A percentile compares a stretch with the other conserved stretches of the same genome.
Conservation (phyloP, 73 alveolate genomes). For the Paramecium bursaria region DNA sequence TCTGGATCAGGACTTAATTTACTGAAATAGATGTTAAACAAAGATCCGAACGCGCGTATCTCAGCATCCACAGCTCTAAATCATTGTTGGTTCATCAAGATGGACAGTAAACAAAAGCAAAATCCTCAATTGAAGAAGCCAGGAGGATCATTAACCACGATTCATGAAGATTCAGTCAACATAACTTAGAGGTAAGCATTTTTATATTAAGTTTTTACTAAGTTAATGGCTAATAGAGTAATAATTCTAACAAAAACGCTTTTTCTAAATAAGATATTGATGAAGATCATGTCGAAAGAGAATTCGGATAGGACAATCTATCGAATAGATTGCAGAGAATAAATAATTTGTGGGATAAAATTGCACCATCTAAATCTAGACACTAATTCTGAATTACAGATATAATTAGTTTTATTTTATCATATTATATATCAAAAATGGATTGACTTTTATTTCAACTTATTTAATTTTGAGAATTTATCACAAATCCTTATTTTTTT, state of each 20-base stretch:
- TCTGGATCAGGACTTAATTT: slow-evolving; percentile 68
- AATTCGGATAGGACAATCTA: slow-evolving; percentile 51
- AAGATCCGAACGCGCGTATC: slow-evolving; percentile 70
- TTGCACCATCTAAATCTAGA: slow-evolving; percentile 56
- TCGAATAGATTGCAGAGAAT: slow-evolving; percentile 38
- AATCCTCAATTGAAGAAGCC: neutral
- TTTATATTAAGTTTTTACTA: neutral
- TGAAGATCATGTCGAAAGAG: slow-evolving; percentile 54
- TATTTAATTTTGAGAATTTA: too few relatives aligned
- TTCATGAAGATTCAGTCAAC: slow-evolving; percentile 52
- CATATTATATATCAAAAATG: too few relatives aligned
- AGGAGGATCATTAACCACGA: slow-evolving; percentile 65
- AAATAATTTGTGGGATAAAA: slow-evolving; percentile 48
- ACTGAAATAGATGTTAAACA: slow-evolving; percentile 59
- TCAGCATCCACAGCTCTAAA: slow-evolving; percentile 66
- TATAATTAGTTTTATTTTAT: too few relatives aligned
- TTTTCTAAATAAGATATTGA: slow-evolving; percentile 51
- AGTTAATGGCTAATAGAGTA: slow-evolving; percentile 42
- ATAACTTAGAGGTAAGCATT: slow-evolving; percentile 39
- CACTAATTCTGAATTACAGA: too few relatives aligned
- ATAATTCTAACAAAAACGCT: slow-evolving; percentile 28
- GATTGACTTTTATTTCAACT: too few relatives aligned
- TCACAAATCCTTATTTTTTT: too few relatives aligned
- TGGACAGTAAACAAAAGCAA: slow-evolving; percentile 55
- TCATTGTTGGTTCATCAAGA: slow-evolving; percentile 70